A percentile compares a stretch with the other conserved stretches of the same genome.
Conservation (phyloP, 1,284 basidiomycete genomes). For the Fomes fomentarius region DNA sequence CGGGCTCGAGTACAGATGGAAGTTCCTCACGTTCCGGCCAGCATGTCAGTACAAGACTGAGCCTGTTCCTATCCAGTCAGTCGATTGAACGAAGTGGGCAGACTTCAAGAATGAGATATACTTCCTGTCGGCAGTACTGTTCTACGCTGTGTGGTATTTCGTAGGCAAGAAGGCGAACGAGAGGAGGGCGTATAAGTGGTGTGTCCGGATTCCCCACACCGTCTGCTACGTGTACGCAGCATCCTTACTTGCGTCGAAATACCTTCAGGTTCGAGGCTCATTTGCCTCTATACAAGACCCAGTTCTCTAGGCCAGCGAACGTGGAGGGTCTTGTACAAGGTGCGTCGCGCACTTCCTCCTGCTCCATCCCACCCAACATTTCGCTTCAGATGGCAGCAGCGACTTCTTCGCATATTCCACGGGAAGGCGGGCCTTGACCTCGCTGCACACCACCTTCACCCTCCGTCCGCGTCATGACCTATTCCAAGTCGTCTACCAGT, state of each 20-base stretch:
- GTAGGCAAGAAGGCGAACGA: slow-evolving; percentile 59
- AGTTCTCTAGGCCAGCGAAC: slow-evolving; percentile 68
- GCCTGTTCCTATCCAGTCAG: background rate
- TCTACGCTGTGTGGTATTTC: slow-evolving; percentile 57
- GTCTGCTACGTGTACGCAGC: slow-evolving; percentile 3
- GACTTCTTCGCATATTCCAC: slow-evolving; percentile 87
- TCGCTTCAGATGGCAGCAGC: slow-evolving; percentile 68
- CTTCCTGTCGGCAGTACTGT: slow-evolving; percentile 54
- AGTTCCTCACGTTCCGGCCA: slow-evolving; percentile 78
- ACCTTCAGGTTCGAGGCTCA: slow-evolving; percentile 58
- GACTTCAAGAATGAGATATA: slow-evolving; percentile 71
- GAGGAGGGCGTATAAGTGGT: slow-evolving; percentile 62
- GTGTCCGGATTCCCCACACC: slow-evolving; percentile 22
- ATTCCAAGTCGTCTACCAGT: slow-evolving; percentile 65
- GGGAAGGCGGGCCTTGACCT: slow-evolving; percentile 75
- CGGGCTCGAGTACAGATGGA: slow-evolving; percentile 74
- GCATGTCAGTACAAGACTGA: slow-evolving; percentile 52
- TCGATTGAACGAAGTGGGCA: slow-evolving; percentile 23
- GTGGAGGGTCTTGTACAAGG: slow-evolving; percentile 41
- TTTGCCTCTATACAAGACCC: slow-evolving; percentile 55
- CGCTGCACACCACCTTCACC: slow-evolving; percentile 78
- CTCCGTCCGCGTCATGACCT: slow-evolving; percentile 85
- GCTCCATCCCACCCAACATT: slow-evolving; percentile 7
- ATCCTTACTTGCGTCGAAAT: slow-evolving; percentile 1
- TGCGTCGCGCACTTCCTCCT: slow-evolving; percentile 11